Conservation (phyloP, 148 eudicot genomes). For the Fagopyrum homotropicum region DNA sequence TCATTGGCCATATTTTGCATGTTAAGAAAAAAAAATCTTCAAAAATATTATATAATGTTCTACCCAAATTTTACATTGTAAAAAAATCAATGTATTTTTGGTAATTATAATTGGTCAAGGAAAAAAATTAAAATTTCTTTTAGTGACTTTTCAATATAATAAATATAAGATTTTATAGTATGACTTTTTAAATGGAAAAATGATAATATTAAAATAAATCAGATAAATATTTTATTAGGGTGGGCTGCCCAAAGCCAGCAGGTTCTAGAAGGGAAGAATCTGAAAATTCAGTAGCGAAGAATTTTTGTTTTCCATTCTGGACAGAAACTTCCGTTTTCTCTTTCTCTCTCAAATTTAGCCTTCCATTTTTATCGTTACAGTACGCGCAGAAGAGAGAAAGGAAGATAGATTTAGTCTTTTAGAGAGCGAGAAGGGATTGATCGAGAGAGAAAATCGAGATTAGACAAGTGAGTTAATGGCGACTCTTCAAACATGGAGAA, state of each 20-base stretch:
- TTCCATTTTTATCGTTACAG: background rate
- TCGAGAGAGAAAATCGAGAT: conserved; percentile 6
- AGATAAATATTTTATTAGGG: background rate
- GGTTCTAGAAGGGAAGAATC: conserved; percentile 10
- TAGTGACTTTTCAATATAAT: background rate
- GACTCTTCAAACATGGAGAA: conserved; percentile 71
- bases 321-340: background rate
- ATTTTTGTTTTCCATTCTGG: background rate
- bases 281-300: background rate
- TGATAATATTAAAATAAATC: background rate
- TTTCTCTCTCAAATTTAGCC: background rate
- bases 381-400: background rate
- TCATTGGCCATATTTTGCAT: too few species aligned
- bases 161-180: too few species aligned
- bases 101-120: too few species aligned
- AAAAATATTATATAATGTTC: too few species aligned
- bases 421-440: conserved; percentile 16
- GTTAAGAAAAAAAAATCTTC: too few species aligned
- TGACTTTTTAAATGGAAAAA: background rate
- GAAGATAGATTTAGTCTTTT: conserved; percentile 23
- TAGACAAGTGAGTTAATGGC: conserved; percentile 37
- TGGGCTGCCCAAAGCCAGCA: background rate
- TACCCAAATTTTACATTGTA: too few species aligned
- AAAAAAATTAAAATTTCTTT: background rate
- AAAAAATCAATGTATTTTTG: too few species aligned